phyloP scores from a whole-genome alignment of 257 asterid species.

The Handroanthus guayacan region DNA sequence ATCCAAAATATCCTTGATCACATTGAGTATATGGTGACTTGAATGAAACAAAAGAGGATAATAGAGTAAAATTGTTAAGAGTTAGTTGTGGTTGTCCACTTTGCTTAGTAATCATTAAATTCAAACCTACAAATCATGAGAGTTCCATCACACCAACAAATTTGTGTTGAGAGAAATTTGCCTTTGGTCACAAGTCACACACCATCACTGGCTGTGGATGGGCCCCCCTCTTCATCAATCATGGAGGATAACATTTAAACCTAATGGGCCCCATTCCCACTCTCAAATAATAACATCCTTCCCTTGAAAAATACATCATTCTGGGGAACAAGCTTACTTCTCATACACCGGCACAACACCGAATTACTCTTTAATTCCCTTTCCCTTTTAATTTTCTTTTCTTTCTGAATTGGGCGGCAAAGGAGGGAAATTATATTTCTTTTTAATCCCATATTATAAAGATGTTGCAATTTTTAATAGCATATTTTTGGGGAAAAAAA shows the following conservation, averaged over 20 bases:
- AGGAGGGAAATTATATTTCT: too few species aligned
- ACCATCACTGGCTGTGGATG: conserved; percentile 36
- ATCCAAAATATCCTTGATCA: not conserved
- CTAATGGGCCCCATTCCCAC: conserved; percentile 29
- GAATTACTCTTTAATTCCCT: not conserved
- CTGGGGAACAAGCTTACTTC: conserved; percentile 21
- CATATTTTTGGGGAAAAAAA: too few species aligned
- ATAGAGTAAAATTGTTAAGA: not conserved
- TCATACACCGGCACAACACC: not conserved
- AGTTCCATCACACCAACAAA: conserved; percentile 33
- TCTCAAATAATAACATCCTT: not conserved
- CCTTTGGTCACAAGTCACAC: conserved; percentile 45
- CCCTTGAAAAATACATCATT: not conserved
- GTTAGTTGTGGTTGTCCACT: conserved; percentile 32
- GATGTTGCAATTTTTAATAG: too few species aligned
- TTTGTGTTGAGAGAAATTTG: not conserved
- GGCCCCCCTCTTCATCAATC: conserved; percentile 41
- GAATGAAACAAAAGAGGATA: not conserved
- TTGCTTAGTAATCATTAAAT: conserved; percentile 32
- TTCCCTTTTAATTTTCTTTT: not conserved
- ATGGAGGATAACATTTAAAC: conserved; percentile 39
- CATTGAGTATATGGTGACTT: not conserved
- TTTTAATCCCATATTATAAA: too few species aligned
- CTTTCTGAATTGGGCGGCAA: conserved; percentile 5
- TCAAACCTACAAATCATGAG: conserved; percentile 22